These are phyloP conservation scores for Coniferiporia weirii DNA, from an alignment of 1,284 basidiomycete genomes.

Conservation along the genomic window DNA sequence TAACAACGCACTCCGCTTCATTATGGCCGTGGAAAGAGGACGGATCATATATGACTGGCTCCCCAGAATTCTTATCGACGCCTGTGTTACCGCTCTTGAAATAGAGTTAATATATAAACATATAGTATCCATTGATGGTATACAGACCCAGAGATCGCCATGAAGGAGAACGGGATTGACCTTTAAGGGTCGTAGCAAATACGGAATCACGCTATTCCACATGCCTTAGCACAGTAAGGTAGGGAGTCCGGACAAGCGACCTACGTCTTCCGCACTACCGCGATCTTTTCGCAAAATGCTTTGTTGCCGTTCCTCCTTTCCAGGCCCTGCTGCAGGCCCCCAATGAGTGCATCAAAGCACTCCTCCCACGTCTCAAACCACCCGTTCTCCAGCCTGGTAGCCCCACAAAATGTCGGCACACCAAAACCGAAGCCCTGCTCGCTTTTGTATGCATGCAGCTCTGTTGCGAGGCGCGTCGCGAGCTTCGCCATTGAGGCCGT, in stretches of 20 bases:
- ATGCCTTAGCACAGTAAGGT: neutral
- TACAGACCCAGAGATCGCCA: conserved; percentile 79
- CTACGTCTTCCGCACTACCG: conserved; percentile 52
- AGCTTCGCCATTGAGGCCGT: conserved; percentile 44
- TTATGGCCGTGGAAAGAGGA: conserved; percentile 82
- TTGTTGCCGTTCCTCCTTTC: conserved; percentile 38
- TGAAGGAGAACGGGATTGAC: conserved; percentile 77
- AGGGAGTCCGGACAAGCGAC: conserved; percentile 24
- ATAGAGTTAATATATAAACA: conserved; percentile 5
- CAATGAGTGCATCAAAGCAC: conserved; percentile 65
- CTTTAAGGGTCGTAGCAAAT: conserved; percentile 55
- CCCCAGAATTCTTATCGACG: conserved; percentile 43
- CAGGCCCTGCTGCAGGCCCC: conserved; percentile 58
- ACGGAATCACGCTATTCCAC: conserved; percentile 63
- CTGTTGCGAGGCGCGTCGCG: conserved; percentile 58
- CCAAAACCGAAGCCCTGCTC: conserved; percentile 65
- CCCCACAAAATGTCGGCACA: conserved; percentile 78
- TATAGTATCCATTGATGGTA: neutral
- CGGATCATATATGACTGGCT: conserved; percentile 79
- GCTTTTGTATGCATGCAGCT: conserved; percentile 56
- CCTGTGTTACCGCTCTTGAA: conserved; percentile 72
- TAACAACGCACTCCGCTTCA: conserved; percentile 71
- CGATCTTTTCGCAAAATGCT: conserved; percentile 49
- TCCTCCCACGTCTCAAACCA: conserved; percentile 71
- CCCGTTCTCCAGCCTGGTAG: conserved; percentile 71